Conservation (phyloP, 2,329 filamentous ascomycete species). For the Beauveria brongniartii region DNA sequence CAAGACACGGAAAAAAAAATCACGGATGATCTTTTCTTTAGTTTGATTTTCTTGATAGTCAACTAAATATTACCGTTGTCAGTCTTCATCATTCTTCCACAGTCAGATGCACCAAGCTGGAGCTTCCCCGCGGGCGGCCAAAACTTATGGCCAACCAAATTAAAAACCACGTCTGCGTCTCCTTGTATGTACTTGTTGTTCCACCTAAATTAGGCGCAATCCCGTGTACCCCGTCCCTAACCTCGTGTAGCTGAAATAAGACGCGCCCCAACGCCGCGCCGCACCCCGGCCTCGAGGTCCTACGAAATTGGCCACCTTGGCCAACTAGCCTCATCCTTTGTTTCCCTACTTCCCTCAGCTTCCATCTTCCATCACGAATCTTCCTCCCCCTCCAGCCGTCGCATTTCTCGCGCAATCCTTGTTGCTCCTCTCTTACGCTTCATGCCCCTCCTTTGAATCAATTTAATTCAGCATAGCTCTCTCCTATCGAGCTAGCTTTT, state of each 20-base stretch:
- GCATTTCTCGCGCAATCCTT: neutral
- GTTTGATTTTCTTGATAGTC: neutral
- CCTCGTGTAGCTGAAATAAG: neutral
- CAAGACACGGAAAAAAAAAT: too few species aligned
- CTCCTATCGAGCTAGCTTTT: neutral
- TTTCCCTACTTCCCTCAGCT: neutral
- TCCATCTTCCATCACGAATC: slow-evolving; percentile 1
- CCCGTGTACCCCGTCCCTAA: neutral
- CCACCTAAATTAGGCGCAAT: neutral
- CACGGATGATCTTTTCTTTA: neutral
- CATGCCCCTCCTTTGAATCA: slow-evolving; percentile 5
- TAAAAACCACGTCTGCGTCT: neutral
- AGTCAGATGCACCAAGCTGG: neutral
- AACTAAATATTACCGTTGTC: neutral
- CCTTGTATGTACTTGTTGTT: neutral
- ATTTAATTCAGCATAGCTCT: neutral
- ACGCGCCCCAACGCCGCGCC: slow-evolving; percentile 5
- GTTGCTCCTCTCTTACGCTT: neutral
- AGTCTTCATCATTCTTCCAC: neutral
- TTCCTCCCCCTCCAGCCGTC: neutral
- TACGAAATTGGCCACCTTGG: slow-evolving; percentile 8
- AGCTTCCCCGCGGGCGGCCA: neutral
- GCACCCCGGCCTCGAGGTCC: neutral
- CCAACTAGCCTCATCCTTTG: neutral
- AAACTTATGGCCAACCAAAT: neutral